Conservation (phyloP, 768 basidiomycete genomes). For the Podaxis sp. region DNA sequence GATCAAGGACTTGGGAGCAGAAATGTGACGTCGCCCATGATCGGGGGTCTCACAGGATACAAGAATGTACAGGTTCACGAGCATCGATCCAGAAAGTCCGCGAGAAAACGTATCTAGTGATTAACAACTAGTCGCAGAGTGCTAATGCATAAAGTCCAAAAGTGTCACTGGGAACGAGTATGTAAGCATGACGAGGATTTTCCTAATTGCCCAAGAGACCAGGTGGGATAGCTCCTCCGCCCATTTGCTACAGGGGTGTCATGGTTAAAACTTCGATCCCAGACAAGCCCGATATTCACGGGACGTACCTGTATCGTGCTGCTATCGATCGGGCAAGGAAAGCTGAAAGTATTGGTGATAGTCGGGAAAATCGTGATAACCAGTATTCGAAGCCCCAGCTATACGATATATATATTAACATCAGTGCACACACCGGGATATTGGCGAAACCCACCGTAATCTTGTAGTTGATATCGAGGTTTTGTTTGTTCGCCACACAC, state of each 20-base stretch:
- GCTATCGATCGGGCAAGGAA: conserved; percentile 54
- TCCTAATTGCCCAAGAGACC: background rate
- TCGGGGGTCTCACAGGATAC: background rate
- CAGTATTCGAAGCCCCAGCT: conserved; percentile 67
- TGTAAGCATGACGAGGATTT: background rate
- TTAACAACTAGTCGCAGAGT: background rate
- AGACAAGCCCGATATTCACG: too few species aligned
- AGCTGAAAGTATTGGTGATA: conserved; percentile 55
- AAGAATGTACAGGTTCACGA: background rate
- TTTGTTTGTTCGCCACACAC: conserved; percentile 48
- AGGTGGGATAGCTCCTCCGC: background rate
- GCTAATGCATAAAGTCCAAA: background rate
- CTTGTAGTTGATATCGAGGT: conserved; percentile 61
- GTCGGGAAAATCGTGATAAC: conserved; percentile 63
- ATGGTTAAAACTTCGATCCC: background rate
- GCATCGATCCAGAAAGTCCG: background rate
- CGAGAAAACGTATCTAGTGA: background rate
- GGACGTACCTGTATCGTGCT: conserved; percentile 3
- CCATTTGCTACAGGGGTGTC: background rate
- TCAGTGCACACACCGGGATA: background rate
- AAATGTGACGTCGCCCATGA: background rate
- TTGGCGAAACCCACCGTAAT: conserved; percentile 46
- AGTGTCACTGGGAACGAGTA: background rate
- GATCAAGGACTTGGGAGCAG: background rate
- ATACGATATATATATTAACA: conserved; percentile 5